Evolutionary conservation across 2,329 filamentous ascomycete species (phyloP).

Genomic region (Trichoderma polysporum): DNA sequence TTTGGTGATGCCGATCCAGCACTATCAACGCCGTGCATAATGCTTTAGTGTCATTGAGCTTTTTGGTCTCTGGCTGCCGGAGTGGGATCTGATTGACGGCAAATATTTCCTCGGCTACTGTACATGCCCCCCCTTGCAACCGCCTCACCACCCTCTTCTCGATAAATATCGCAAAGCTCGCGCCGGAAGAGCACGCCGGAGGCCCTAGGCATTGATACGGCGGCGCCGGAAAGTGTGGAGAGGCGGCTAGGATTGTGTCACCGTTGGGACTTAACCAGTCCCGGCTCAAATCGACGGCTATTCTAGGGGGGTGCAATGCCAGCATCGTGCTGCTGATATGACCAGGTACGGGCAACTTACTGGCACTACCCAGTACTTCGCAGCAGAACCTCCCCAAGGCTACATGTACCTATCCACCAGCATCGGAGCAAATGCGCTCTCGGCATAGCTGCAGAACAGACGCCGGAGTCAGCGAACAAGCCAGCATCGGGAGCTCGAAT

Average conservation of each 20-base stretch:
- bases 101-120: conserved; percentile 5
- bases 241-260: conserved; percentile 13
- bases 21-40: background rate
- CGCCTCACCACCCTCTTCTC: background rate
- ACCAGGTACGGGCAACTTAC: background rate
- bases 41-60: background rate
- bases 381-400: background rate
- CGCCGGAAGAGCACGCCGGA: conserved; percentile 10
- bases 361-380: background rate
- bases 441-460: conserved; percentile 7
- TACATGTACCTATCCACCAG: background rate
- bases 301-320: background rate
- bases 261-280: conserved; percentile 6
- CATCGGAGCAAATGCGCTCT: background rate
- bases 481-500: background rate
- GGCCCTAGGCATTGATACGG: background rate
- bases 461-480: background rate
- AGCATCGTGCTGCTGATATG: background rate
- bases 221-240: conserved; percentile 17
- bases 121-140: background rate
- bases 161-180: conserved; percentile 6
- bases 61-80: background rate
- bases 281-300: conserved; percentile 19
- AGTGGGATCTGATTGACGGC: conserved; percentile 14
- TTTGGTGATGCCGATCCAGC: conserved; percentile 1